These are phyloP conservation scores for Hexamita inflata DNA, from an alignment of 208 protist genomes.

Conservation along the genomic window DNA sequence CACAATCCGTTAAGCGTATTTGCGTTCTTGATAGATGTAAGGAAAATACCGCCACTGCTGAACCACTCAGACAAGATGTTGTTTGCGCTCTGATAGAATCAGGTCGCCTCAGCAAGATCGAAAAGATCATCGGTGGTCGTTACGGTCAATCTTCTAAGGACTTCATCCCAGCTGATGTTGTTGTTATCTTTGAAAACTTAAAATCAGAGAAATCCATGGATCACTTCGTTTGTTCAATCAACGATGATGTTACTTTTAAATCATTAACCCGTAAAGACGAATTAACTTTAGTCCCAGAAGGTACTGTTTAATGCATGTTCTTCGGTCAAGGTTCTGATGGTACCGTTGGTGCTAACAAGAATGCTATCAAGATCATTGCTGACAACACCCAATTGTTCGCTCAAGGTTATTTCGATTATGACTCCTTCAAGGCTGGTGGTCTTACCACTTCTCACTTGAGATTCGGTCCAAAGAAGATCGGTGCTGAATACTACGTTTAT, in stretches of 20 bases:
- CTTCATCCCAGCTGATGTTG: slow-evolving; percentile 51
- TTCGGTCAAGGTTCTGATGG: slow-evolving; percentile 57
- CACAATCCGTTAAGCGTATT: slow-evolving; percentile 45
- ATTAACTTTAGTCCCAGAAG: slow-evolving; percentile 41
- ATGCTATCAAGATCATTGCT: slow-evolving; percentile 57
- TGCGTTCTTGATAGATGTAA: slow-evolving; percentile 55
- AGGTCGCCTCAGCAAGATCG: not conserved
- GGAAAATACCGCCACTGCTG: slow-evolving; percentile 47
- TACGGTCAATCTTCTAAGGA: slow-evolving; percentile 59
- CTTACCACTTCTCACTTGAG: slow-evolving; percentile 56
- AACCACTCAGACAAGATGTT: slow-evolving; percentile 60
- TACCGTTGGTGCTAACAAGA: slow-evolving; percentile 60
- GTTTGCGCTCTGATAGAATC: slow-evolving; percentile 10
- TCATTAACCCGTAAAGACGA: slow-evolving; percentile 39
- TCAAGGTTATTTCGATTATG: slow-evolving; percentile 60
- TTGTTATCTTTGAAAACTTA: slow-evolving; percentile 57
- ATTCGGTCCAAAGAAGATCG: slow-evolving; percentile 54
- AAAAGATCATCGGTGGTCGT: slow-evolving; percentile 49
- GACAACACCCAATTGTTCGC: slow-evolving; percentile 45
- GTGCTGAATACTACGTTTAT: slow-evolving; percentile 49
- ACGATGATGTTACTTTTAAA: slow-evolving; percentile 54
- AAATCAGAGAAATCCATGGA: slow-evolving; percentile 38
- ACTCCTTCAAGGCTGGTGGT: slow-evolving; percentile 54
- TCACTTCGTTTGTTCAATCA: slow-evolving; percentile 57
- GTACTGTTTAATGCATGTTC: slow-evolving; percentile 52